Conservation (phyloP, 2,329 filamentous ascomycete genomes). For the Penicillium hordei region DNA sequence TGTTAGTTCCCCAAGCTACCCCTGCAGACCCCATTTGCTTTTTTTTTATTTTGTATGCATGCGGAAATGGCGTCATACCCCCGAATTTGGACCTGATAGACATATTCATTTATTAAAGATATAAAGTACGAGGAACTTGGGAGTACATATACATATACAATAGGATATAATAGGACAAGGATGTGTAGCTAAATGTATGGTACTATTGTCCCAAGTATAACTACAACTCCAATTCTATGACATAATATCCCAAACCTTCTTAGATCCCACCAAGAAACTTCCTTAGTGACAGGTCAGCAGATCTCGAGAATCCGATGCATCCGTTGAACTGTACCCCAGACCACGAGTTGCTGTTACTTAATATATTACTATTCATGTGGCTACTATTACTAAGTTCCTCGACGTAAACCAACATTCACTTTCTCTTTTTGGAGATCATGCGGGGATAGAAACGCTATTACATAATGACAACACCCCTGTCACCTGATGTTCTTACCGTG, state of each 20-base stretch:
- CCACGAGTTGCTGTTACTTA: constrained; percentile 24
- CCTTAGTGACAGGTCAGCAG: constrained; percentile 3
- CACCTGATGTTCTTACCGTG: constrained; percentile 19
- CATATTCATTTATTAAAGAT: neutral
- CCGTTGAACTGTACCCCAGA: constrained; percentile 19
- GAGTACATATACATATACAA: neutral
- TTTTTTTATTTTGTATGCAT: constrained; percentile 17
- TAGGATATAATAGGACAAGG: too few relatives aligned
- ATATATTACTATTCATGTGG: constrained; percentile 6
- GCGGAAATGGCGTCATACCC: constrained; percentile 16
- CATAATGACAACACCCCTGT: constrained; percentile 18
- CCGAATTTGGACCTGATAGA: neutral
- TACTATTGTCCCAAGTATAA: neutral
- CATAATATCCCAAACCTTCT: constrained; percentile 4
- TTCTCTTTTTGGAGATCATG: constrained; percentile 22
- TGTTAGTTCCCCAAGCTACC: constrained; percentile 22
- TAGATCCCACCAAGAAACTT: neutral
- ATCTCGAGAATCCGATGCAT: neutral
- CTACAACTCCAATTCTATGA: constrained; percentile 5
- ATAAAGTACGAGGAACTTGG: neutral
- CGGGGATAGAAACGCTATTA: constrained; percentile 22
- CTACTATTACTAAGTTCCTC: too few relatives aligned
- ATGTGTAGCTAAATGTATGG: neutral
- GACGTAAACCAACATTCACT: too few relatives aligned
- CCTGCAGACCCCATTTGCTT: constrained; percentile 21